These are phyloP conservation scores for Pachysolen tannophilus DNA, from an alignment of 805 yeast species.

Conservation along the genomic window DNA sequence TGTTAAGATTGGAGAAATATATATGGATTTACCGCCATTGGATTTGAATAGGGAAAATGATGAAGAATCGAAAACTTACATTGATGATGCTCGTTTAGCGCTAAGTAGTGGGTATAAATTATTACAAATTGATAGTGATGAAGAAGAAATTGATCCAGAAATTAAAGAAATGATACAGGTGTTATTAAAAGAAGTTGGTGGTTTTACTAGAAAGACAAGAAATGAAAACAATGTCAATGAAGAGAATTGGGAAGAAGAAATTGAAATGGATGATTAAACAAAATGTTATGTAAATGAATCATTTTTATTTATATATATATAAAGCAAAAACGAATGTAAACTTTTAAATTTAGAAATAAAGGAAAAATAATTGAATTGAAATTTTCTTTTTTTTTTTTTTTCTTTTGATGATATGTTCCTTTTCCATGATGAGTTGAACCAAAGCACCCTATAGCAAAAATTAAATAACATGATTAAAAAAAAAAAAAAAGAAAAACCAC, in stretches of 20 bases:
- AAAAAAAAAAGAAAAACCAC: no score
- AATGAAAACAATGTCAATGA: slow-evolving; percentile 32
- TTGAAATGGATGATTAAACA: slow-evolving; percentile 27
- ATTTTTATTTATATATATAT: no score
- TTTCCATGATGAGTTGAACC: no score
- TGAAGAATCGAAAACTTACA: slow-evolving; percentile 21
- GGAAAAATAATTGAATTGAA: no score
- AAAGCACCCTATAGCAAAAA: no score
- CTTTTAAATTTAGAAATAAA: no score
- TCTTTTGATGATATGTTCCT: no score
- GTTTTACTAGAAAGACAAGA: slow-evolving; percentile 33
- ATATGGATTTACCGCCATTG: slow-evolving; percentile 28
- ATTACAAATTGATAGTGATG: slow-evolving; percentile 28
- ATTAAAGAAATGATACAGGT: slow-evolving; percentile 43
- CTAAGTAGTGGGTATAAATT: slow-evolving; percentile 27
- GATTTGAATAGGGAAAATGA: slow-evolving; percentile 15
- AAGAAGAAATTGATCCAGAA: slow-evolving; percentile 45
- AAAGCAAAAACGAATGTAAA: no score
- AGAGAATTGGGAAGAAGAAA: slow-evolving; percentile 45
- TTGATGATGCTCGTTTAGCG: slow-evolving; percentile 34
- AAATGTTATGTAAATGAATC: no score
- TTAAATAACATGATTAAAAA: no score
- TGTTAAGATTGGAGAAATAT: slow-evolving; percentile 28
- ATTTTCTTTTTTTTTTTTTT: no score
- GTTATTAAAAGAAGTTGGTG: slow-evolving; percentile 52